These are phyloP conservation scores for Euphrasia confusa DNA, from an alignment of 257 asterid species.

Conservation along the genomic window DNA sequence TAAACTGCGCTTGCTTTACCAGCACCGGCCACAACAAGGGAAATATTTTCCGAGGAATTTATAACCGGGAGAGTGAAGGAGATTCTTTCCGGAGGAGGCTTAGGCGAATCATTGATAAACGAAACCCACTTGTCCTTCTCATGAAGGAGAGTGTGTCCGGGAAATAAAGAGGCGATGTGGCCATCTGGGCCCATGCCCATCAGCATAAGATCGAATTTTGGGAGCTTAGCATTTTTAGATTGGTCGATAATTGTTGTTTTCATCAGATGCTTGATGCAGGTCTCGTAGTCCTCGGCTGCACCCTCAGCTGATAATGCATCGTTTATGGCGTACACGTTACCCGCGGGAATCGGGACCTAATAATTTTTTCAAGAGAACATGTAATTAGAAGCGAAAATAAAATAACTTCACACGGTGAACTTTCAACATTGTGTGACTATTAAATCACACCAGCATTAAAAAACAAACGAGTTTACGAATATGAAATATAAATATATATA, in stretches of 20 bases:
- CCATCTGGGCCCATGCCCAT: constrained; percentile 99
- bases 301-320: constrained; percentile 84
- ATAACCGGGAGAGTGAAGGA: constrained; percentile 90
- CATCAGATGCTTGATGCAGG: constrained; percentile 69
- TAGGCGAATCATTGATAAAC: constrained; percentile 80
- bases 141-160: constrained; percentile 69
- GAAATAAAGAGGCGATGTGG: constrained; percentile 87
- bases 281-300: constrained; percentile 89
- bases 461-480: not conserved
- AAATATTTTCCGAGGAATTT: constrained; percentile 68
- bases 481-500: not conserved
- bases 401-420: too few relatives aligned
- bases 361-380: not conserved
- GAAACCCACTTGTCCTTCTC: constrained; percentile 79
- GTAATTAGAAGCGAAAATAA: too few relatives aligned
- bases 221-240: constrained; percentile 54
- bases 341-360: constrained; percentile 82
- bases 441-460: not conserved
- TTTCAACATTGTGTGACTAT: not conserved
- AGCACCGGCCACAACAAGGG: constrained; percentile 76
- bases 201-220: constrained; percentile 83
- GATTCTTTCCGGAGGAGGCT: constrained; percentile 88
- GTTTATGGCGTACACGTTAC: constrained; percentile 73
- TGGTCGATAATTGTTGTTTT: constrained; percentile 40
- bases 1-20: constrained; percentile 64